These are phyloP conservation scores for Microcos paniculata DNA, from an alignment of 345 rosid species.

Conservation along the genomic window DNA sequence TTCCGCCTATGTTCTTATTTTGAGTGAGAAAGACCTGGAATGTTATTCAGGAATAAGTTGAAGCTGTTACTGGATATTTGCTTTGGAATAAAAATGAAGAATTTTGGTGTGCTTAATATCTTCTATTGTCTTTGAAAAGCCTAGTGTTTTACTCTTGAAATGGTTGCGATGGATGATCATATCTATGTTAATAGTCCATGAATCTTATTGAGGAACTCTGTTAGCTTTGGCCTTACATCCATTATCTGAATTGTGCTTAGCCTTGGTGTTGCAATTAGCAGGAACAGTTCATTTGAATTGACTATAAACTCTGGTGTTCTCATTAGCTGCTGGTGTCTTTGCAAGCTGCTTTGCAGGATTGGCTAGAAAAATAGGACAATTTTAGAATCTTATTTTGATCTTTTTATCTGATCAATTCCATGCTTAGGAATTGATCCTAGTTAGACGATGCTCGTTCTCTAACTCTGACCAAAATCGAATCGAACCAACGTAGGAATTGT, in stretches of 20 bases:
- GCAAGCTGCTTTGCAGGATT: background rate
- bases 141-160: background rate
- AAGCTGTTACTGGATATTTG: background rate
- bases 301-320: background rate
- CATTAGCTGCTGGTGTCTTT: background rate
- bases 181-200: background rate
- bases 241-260: background rate
- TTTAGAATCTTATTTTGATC: background rate
- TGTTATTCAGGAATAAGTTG: background rate
- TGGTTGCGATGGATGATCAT: background rate
- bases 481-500: background rate
- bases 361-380: background rate
- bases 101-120: constrained; percentile 5
- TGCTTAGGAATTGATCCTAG: background rate
- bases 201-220: background rate
- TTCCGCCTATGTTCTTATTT: background rate
- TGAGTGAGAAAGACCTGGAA: background rate
- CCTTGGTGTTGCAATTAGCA: background rate
- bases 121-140: background rate
- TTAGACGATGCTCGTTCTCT: background rate
- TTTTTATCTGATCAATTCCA: background rate
- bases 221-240: background rate
- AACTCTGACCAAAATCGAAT: background rate
- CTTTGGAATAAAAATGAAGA: background rate
- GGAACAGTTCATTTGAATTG: background rate